A percentile compares a stretch with the other conserved stretches of the same genome.
Conservation (phyloP, 2,329 filamentous ascomycete genomes). For the Cladophialophora psammophila region DNA sequence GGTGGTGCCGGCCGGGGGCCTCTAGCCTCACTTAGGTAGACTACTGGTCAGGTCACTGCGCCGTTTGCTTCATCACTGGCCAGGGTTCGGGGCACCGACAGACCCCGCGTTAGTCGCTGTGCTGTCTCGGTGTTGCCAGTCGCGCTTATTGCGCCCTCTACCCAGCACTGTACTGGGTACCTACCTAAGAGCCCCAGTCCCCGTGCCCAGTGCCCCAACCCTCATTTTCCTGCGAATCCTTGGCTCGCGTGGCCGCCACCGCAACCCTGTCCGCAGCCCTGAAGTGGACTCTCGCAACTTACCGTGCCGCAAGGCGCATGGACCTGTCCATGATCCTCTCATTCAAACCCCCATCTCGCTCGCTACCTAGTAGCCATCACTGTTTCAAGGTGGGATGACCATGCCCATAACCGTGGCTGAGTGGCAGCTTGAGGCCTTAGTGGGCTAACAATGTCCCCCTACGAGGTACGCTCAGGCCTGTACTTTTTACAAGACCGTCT, state of each 20-base stretch:
- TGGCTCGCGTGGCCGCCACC: conserved; percentile 19
- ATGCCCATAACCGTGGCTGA: neutral
- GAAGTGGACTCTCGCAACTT: neutral
- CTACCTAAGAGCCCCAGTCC: no score
- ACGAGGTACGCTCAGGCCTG: neutral
- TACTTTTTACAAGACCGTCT: neutral
- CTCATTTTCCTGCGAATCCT: conserved; percentile 14
- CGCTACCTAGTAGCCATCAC: neutral
- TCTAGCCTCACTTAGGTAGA: neutral
- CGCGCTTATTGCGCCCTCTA: conserved; percentile 5
- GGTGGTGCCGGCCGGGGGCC: neutral
- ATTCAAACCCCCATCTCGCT: neutral
- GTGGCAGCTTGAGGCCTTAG: neutral
- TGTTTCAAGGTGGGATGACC: neutral
- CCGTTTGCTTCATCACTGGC: conserved; percentile 8
- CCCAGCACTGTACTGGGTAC: no score
- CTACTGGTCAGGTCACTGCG: neutral
- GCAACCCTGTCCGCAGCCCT: neutral
- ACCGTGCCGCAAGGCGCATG: neutral
- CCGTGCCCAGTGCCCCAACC: neutral
- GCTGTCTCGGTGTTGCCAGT: neutral
- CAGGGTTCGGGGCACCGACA: neutral
- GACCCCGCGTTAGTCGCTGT: neutral
- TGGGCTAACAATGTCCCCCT: neutral
- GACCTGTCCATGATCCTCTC: neutral